These are phyloP conservation scores for Kodamaea derodonti DNA, from an alignment of 1,139 yeast genomes.

Conservation along the genomic window DNA sequence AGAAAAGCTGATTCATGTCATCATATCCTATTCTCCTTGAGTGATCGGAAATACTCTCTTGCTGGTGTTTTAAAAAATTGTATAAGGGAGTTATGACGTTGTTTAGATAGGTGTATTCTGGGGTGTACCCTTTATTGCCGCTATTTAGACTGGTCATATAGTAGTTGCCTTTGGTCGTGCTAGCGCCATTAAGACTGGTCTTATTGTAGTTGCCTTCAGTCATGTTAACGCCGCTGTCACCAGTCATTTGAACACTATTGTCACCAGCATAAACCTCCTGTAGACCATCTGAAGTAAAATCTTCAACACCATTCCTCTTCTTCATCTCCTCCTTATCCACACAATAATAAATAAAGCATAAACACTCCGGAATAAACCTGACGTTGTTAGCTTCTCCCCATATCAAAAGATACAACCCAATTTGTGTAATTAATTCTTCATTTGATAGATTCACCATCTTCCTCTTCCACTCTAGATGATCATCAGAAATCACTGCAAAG, in stretches of 20 bases:
- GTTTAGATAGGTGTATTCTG: slow-evolving; percentile 25
- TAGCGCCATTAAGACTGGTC: not conserved
- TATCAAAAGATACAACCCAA: slow-evolving; percentile 32
- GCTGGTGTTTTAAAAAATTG: slow-evolving; percentile 40
- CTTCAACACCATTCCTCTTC: not conserved
- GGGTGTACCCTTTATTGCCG: not conserved
- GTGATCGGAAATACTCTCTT: slow-evolving; percentile 62
- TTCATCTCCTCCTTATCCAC: slow-evolving; percentile 8
- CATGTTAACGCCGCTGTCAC: not conserved
- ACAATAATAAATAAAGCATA: slow-evolving; percentile 36
- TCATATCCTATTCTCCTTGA: slow-evolving; percentile 74
- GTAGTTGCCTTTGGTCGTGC: no score
- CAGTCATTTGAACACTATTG: not conserved
- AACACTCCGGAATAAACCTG: slow-evolving; percentile 41
- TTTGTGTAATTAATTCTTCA: slow-evolving; percentile 24
- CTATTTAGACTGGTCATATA: no score
- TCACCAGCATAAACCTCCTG: not conserved
- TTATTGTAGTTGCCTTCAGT: not conserved
- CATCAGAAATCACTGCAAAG: slow-evolving; percentile 26
- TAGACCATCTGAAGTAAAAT: not conserved
- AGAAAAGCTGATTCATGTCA: slow-evolving; percentile 79
- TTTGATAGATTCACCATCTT: slow-evolving; percentile 17
- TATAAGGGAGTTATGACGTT: slow-evolving; percentile 46
- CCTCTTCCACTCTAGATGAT: slow-evolving; percentile 21
- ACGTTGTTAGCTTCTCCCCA: slow-evolving; percentile 46